A percentile compares a stretch with the other conserved stretches of the same genome.
Conservation (phyloP, 129 eudicot species). For the Saussurea involucrata region DNA sequence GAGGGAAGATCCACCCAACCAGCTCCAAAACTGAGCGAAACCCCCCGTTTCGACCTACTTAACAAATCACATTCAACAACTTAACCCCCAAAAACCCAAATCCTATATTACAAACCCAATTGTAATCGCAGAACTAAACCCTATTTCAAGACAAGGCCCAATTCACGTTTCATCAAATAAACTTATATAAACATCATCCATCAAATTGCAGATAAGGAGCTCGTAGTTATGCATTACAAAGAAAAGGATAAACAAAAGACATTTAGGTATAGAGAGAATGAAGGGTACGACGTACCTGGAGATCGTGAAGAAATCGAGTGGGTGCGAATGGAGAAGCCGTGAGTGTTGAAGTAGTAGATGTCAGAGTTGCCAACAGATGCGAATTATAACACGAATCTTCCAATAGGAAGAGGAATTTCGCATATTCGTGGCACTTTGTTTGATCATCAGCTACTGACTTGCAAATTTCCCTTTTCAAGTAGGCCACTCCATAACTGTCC, state of each 20-base stretch:
- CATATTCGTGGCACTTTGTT: conserved; percentile 34
- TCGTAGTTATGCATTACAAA: conserved; percentile 5
- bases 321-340: conserved; percentile 10
- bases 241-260: neutral
- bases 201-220: neutral
- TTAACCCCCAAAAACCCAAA: conserved; percentile 1
- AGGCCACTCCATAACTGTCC: conserved; percentile 9
- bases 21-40: neutral
- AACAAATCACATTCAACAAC: neutral
- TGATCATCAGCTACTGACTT: conserved; percentile 7
- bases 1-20: neutral
- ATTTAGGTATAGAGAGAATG: neutral
- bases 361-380: conserved; percentile 13
- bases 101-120: neutral
- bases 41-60: neutral
- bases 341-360: conserved; percentile 1
- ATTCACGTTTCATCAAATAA: neutral
- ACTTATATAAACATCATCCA: neutral
- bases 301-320: conserved; percentile 9
- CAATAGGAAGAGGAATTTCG: conserved; percentile 15
- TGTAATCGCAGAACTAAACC: conserved; percentile 6
- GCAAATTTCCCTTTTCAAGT: conserved; percentile 11
- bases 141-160: neutral
- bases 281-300: conserved; percentile 5
- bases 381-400: conserved; percentile 43